These are phyloP conservation scores for Beauveria australis DNA, from an alignment of 2,329 filamentous ascomycete species.

Conservation along the genomic window DNA sequence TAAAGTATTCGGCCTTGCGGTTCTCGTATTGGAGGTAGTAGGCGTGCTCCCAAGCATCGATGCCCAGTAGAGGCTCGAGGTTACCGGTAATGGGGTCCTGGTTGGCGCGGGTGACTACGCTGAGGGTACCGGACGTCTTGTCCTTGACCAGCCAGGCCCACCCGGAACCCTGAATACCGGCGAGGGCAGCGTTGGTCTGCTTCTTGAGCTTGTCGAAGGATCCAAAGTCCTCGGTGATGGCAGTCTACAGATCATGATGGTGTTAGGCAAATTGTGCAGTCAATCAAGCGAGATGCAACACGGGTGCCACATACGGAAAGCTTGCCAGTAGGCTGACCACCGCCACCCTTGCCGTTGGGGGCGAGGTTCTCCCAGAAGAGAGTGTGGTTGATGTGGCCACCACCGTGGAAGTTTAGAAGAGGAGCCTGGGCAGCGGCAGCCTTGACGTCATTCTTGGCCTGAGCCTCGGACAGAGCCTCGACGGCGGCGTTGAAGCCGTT, in stretches of 20 bases:
- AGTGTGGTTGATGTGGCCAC: constrained; percentile 79
- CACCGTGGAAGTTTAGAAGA: constrained; percentile 70
- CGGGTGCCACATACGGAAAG: constrained; percentile 41
- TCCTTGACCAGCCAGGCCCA: constrained; percentile 86
- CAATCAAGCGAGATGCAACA: not conserved
- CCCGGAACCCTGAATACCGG: constrained; percentile 76
- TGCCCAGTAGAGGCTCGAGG: constrained; percentile 73
- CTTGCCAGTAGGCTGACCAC: constrained; percentile 52
- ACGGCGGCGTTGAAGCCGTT: constrained; percentile 76
- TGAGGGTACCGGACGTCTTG: constrained; percentile 51
- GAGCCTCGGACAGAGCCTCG: constrained; percentile 60
- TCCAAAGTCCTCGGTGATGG: constrained; percentile 61
- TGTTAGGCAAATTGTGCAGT: not conserved
- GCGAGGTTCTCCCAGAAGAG: constrained; percentile 81
- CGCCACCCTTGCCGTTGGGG: constrained; percentile 53
- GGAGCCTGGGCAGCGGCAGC: constrained; percentile 43
- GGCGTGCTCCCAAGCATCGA: constrained; percentile 95
- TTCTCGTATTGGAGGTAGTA: constrained; percentile 97
- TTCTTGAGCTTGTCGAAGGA: constrained; percentile 56
- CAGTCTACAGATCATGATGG: constrained; percentile 25
- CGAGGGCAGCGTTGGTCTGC: constrained; percentile 58
- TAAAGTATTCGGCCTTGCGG: constrained; percentile 93
- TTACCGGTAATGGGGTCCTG: constrained; percentile 84
- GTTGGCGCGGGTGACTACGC: constrained; percentile 67
- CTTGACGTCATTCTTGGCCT: constrained; percentile 51